Percentiles rank a stretch among this genome's conserved stretches.
Conservation (phyloP, 768 basidiomycete species). For the Lactarius quietus region DNA sequence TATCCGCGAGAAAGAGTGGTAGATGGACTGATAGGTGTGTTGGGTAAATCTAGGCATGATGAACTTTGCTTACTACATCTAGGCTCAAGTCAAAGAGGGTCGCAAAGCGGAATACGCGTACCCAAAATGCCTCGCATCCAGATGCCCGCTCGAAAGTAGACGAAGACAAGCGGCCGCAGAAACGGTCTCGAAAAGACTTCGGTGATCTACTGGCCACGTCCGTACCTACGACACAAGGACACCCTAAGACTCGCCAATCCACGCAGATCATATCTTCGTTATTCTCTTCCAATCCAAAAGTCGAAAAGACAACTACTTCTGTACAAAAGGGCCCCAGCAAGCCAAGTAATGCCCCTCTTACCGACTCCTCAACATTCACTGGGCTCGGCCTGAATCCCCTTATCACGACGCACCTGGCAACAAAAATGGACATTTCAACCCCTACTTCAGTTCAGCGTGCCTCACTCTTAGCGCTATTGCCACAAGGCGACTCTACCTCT, state of each 20-base stretch:
- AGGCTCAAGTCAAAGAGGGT: slow-evolving; percentile 25
- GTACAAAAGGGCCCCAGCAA: slow-evolving; percentile 32
- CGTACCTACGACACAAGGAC: not conserved
- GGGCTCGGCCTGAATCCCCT: slow-evolving; percentile 86
- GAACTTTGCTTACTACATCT: not conserved
- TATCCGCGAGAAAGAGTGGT: slow-evolving; percentile 19
- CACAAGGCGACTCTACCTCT: slow-evolving; percentile 37
- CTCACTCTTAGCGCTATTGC: slow-evolving; percentile 57
- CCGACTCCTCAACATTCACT: slow-evolving; percentile 70
- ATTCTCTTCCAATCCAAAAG: slow-evolving; percentile 78
- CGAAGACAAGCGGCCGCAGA: slow-evolving; percentile 10
- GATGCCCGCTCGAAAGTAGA: no score
- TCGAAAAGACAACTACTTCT: slow-evolving; percentile 41
- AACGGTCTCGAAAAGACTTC: slow-evolving; percentile 20
- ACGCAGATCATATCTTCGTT: slow-evolving; percentile 46
- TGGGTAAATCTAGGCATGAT: no score
- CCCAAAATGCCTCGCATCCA: not conserved
- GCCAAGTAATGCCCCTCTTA: slow-evolving; percentile 83
- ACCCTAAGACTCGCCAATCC: slow-evolving; percentile 16
- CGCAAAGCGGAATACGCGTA: slow-evolving; percentile 23
- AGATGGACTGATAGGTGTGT: slow-evolving; percentile 28
- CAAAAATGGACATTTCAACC: slow-evolving; percentile 76
- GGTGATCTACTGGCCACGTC: not conserved
- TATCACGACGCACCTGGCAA: slow-evolving; percentile 68
- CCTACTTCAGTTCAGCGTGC: slow-evolving; percentile 91